Evolutionary conservation across 2,329 filamentous ascomycete genomes (phyloP), one percentile per base, ranked within the genome.

Genomic region (Blumeriella jaapii): DNA sequence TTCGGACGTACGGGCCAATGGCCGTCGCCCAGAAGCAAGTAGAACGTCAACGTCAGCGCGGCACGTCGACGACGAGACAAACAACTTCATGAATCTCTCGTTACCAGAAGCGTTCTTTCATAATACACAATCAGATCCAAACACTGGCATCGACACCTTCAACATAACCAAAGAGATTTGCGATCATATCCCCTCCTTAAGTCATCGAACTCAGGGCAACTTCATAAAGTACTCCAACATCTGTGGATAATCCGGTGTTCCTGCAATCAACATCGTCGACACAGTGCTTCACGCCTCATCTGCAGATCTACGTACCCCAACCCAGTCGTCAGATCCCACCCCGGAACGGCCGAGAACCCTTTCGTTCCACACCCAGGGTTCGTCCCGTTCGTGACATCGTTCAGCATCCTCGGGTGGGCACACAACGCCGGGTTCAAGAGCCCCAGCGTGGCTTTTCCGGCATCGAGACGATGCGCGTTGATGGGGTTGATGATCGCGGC

Each of bases 401-500:
- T 55, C 50, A 44, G 44, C 44, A 37, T 48, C 40, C 28, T 40
- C 4, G 52, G 42, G 20, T 49, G 46, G 2, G 44, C 40, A 42
- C 63, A 64, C 20, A 63, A 33, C 49, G 56, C 58, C 3, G 62
- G 61, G 44, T 64, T 64, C 16, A 64, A 36, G 41, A 62, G 63
- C 4, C 62, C 61, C 1, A 64, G 44, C 0, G 55, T 44, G 3
- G 43, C 48, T 51, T 68, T 65, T 2, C 69, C 69, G 11, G 57
- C 58, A 1, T 64, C 59, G 7, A 78, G 53, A 18, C 73, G 59
- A 0, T 69, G 70, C 41, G 78, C 74, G 42, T 81, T 81, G 33
- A 81, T 60, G 2, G 80, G 60, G 3, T 68, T 61, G 19, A 81
- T 60, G 40, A 80, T 62, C 7, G 64, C 69, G 1, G 71, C 64